Conservation (phyloP, 345 rosid genomes). For the Euclidium syriacum region DNA sequence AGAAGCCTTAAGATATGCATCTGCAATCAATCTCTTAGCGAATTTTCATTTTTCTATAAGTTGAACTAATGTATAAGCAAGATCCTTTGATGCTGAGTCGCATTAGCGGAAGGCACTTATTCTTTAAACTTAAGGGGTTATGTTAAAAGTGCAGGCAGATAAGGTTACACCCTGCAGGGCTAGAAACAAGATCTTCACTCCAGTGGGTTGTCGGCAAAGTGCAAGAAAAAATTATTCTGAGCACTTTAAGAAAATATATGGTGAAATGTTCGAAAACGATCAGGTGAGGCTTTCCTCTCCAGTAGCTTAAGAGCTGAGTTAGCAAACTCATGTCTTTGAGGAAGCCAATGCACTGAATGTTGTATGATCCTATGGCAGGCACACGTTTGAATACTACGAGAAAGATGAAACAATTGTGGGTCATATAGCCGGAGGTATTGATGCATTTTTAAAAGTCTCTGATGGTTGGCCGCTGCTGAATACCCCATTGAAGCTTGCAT, state of each 20-base stretch:
- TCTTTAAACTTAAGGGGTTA: not conserved
- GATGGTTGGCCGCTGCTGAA: conserved; percentile 66
- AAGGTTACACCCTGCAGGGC: conserved; percentile 33
- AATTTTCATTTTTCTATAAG: not conserved
- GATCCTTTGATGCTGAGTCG: not conserved
- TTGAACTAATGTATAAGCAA: not conserved
- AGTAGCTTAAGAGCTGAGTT: conserved; percentile 7
- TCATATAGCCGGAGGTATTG: conserved; percentile 55
- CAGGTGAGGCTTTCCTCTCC: conserved; percentile 40
- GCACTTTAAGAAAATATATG: conserved; percentile 51
- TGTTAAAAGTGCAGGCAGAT: conserved; percentile 44
- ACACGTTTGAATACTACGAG: conserved; percentile 61
- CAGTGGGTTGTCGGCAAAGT: conserved; percentile 65
- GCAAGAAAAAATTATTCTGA: conserved; percentile 58
- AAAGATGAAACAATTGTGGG: conserved; percentile 58
- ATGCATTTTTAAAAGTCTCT: conserved; percentile 52
- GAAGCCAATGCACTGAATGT: conserved; percentile 4
- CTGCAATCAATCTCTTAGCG: not conserved
- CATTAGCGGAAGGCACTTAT: not conserved
- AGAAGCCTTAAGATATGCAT: conserved; percentile 1
- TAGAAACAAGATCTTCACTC: conserved; percentile 48
- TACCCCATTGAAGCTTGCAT: conserved; percentile 24
- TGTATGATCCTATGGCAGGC: conserved; percentile 36
- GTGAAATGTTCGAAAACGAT: conserved; percentile 49
- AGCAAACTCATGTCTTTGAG: not conserved